phyloP scores from a whole-genome alignment of 768 basidiomycete species.

The Brasilioporus rufonigricans region DNA sequence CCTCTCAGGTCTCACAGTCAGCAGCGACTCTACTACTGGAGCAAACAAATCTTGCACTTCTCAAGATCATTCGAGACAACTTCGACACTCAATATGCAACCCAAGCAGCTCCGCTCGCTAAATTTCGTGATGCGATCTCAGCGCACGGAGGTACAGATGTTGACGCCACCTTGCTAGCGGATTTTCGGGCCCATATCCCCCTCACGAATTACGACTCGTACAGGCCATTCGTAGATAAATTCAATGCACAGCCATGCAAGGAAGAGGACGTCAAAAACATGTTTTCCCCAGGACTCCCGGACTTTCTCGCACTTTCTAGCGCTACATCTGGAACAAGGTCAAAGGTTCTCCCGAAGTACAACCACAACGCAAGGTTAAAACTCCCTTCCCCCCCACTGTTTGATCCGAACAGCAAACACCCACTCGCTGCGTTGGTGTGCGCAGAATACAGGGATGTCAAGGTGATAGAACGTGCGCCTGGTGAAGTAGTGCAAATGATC shows the following conservation, averaged over 20 bases:
- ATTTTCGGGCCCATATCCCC: neutral
- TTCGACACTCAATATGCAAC: neutral
- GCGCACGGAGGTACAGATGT: neutral
- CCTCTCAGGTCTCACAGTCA: neutral
- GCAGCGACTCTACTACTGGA: neutral
- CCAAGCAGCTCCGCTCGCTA: neutral
- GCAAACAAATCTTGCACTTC: neutral
- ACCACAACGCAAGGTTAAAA: neutral
- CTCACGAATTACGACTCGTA: conserved; percentile 13
- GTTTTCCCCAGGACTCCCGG: conserved; percentile 4
- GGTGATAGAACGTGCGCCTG: conserved; percentile 1
- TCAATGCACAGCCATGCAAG: conserved; percentile 15
- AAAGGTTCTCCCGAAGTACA: conserved; percentile 9
- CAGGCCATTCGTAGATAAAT: conserved; percentile 12
- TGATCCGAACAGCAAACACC: neutral
- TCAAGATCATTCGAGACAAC: neutral
- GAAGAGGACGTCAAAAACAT: conserved; percentile 14
- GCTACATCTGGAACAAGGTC: conserved; percentile 12
- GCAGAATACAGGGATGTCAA: conserved; percentile 4
- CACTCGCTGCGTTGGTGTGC: neutral
- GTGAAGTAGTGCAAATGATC: neutral
- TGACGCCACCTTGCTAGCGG: conserved; percentile 6
- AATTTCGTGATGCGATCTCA: neutral
- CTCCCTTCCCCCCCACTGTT: neutral
- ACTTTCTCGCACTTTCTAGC: conserved; percentile 9